Evolutionary conservation across 495 filamentous ascomycete species (phyloP).

Genomic region (Penicillium longicatenatum): DNA sequence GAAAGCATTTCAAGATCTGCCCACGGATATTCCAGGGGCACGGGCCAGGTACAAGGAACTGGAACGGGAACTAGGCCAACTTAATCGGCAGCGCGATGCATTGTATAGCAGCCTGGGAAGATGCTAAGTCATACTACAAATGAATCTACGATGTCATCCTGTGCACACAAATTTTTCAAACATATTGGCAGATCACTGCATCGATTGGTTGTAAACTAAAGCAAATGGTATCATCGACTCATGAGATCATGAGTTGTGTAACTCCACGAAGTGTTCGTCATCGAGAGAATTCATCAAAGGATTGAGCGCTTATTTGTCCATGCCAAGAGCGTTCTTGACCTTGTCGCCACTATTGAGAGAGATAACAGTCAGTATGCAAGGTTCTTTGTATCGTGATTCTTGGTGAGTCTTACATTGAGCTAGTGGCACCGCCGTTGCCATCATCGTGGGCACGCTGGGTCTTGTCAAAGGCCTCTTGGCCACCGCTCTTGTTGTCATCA

Average conservation of each 20-base stretch:
- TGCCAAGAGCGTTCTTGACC: conserved; percentile 58
- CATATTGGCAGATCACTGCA: background rate
- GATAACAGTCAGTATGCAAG: conserved; percentile 1
- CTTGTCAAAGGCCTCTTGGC: conserved; percentile 61
- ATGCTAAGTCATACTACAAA: background rate
- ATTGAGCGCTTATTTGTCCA: conserved; percentile 44
- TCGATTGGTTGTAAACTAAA: conserved; percentile 12
- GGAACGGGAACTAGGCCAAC: conserved; percentile 57
- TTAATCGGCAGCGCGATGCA: conserved; percentile 62
- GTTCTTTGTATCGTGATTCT: background rate
- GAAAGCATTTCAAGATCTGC: conserved; percentile 65
- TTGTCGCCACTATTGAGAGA: conserved; percentile 49
- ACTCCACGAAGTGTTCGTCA: background rate
- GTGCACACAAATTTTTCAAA: background rate
- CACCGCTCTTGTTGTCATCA: conserved; percentile 55
- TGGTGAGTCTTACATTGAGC: conserved; percentile 38
- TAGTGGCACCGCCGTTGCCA: conserved; percentile 45
- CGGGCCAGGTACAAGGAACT: conserved; percentile 64
- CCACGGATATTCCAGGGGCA: conserved; percentile 67
- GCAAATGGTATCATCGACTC: conserved; percentile 36
- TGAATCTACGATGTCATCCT: background rate
- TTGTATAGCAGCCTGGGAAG: conserved; percentile 63
- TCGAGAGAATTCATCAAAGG: background rate
- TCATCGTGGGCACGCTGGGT: conserved; percentile 59
- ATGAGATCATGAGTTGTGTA: conserved; percentile 20